phyloP scores from a whole-genome alignment of 495 filamentous ascomycete species.

The Achaetomiella virescens region DNA sequence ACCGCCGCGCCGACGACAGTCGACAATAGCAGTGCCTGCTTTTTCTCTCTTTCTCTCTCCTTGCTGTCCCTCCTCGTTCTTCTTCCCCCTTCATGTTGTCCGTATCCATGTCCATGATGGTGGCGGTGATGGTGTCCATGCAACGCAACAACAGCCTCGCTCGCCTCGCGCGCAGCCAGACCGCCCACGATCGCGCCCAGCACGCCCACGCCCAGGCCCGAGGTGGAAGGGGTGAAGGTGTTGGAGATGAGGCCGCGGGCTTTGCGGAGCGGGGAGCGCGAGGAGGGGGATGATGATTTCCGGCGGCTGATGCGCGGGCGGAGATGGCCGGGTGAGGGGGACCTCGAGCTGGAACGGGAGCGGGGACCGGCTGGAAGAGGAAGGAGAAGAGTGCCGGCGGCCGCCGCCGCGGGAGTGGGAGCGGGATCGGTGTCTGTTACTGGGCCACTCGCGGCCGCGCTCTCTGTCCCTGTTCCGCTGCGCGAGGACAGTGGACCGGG shows the following conservation, averaged over 20 bases:
- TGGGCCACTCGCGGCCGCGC: not conserved
- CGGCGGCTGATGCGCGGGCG: not conserved
- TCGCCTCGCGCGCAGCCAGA: conserved; percentile 35
- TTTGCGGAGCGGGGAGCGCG: conserved; percentile 19
- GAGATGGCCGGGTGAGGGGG: not conserved
- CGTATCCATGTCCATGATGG: not conserved
- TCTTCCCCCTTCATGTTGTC: not conserved
- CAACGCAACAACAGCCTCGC: not conserved
- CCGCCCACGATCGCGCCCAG: conserved; percentile 43
- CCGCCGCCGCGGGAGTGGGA: not conserved
- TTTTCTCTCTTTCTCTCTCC: conserved; percentile 8
- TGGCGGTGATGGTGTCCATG: not conserved
- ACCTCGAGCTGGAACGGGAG: not conserved
- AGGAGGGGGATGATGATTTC: not conserved
- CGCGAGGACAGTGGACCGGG: not conserved
- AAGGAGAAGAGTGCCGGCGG: not conserved
- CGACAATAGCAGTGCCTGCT: conserved; percentile 23
- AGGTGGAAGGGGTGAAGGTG: conserved; percentile 33
- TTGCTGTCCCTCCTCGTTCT: conserved; percentile 6
- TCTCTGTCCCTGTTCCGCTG: not conserved
- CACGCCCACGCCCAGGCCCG: conserved; percentile 38
- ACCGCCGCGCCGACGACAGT: conserved; percentile 42
- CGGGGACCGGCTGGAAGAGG: not conserved
- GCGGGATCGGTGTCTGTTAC: not conserved
- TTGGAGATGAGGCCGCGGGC: conserved; percentile 25